These are phyloP conservation scores for Xylariaceae sp. DNA, from an alignment of 2,329 filamentous ascomycete genomes.

Conservation along the genomic window DNA sequence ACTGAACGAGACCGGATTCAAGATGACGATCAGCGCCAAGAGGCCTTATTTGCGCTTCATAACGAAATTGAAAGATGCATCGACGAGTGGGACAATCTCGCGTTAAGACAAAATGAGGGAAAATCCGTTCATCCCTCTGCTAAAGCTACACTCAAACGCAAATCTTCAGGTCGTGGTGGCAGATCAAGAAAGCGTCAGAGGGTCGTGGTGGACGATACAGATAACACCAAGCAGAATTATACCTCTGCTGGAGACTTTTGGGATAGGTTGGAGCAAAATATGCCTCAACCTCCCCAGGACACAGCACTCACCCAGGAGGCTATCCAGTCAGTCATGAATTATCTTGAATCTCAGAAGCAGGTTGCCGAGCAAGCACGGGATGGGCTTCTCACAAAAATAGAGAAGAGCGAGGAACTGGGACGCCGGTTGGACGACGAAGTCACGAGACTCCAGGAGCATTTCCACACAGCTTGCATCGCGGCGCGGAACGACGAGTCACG, in stretches of 20 bases:
- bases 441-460: conserved; percentile 17
- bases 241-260: conserved; percentile 12
- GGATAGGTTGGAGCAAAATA: conserved; percentile 9
- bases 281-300: conserved; percentile 22
- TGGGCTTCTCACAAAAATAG: conserved; percentile 6
- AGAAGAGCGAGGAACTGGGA: conserved; percentile 34
- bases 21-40: conserved; percentile 28
- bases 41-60: conserved; percentile 38
- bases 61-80: conserved; percentile 26
- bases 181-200: conserved; percentile 13
- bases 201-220: conserved; percentile 5
- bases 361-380: conserved; percentile 5
- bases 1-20: conserved; percentile 38
- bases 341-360: conserved; percentile 7
- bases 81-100: conserved; percentile 12
- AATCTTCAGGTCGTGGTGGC: conserved; percentile 17
- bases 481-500: conserved; percentile 53
- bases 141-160: conserved; percentile 39
- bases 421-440: conserved; percentile 24
- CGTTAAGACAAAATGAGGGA: conserved; percentile 16
- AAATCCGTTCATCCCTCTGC: conserved; percentile 7
- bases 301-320: conserved; percentile 11
- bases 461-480: conserved; percentile 40
- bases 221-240: conserved; percentile 2
- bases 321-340: conserved; percentile 12